Base-by-base conservation (phyloP, 768 basidiomycete genomes). In the Kwoniella europaea region DNA sequence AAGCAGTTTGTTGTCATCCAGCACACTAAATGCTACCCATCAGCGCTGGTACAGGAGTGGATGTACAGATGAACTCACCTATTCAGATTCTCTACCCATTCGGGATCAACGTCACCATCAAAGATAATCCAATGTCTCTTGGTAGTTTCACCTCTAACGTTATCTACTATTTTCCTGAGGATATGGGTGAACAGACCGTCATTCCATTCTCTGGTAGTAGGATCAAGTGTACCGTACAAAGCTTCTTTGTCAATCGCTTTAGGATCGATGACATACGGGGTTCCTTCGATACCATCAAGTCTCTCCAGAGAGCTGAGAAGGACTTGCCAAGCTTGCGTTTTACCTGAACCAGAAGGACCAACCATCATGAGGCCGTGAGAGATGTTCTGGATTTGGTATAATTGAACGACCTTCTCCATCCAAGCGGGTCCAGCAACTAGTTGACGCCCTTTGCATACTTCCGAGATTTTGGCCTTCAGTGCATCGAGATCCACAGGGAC, bases 341-440 rank as follows among this genome's bases (percentile, higher is more conserved):
- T 99, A 41, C 97, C 97, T 59, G 89, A 94, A 29, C 96, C 97
- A 12, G 97, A 98, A 1, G 97, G 91, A 0, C 97, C 96, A 35
- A 99, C 97, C 94, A 99, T 97, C 97, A 99, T 98, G 53, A 99
- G 87, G 84, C 97, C 97, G 84, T 99, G 97, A 76, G 98, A 96
- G 73, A 98, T 99, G 86, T 94, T 98, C 85, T 99, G 97, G 69
- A 99, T 98, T 83, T 98, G 97, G 84, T 98, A 98, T 4, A 99
- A 88, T 82, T 99, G 97, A 15, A 99, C 87, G 68, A 98, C 96
- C 86, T 99, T 99, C 76, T 90, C 88, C 63, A 94, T 87, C 96
- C 97, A 99, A 43, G 88, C 88, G 57, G 95, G 92, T 20, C 94
- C 93, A 59, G 89, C 85, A 24, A 94, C 87, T n/a, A 98, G 86